These are phyloP conservation scores for Phytopythium delawarense DNA, from an alignment of 352 stramenopile species.

Conservation along the genomic window DNA sequence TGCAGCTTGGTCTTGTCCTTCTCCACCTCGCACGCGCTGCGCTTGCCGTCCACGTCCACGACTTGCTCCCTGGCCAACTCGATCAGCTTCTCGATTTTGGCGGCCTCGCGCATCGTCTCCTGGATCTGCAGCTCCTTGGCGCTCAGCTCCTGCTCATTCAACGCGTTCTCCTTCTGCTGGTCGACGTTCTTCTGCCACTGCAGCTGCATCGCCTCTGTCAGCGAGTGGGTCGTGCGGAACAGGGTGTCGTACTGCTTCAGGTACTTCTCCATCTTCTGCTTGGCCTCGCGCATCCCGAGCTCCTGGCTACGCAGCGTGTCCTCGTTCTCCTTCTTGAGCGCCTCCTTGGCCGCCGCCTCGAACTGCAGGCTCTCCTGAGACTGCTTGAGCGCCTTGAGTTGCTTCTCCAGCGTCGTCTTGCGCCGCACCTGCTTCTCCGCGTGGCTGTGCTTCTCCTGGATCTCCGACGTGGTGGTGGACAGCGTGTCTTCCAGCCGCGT, in stretches of 20 bases:
- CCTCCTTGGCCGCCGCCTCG: conserved; percentile 38
- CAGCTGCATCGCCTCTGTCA: conserved; percentile 75
- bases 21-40: conserved; percentile 51
- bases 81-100: conserved; percentile 74
- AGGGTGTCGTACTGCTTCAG: conserved; percentile 83
- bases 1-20: conserved; percentile 61
- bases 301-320: conserved; percentile 68
- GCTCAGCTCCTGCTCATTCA: conserved; percentile 54
- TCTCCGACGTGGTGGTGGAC: conserved; percentile 31
- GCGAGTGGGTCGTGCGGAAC: conserved; percentile 70
- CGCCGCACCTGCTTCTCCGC: conserved; percentile 58
- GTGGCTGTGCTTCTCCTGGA: conserved; percentile 59
- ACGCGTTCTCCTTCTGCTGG: conserved; percentile 68
- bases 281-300: conserved; percentile 65
- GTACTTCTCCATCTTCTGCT: conserved; percentile 88
- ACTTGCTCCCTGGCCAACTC: conserved; percentile 73
- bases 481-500: conserved; percentile 51
- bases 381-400: conserved; percentile 69
- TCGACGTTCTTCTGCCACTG: conserved; percentile 86
- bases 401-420: conserved; percentile 62
- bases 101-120: conserved; percentile 46
- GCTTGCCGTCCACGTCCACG: conserved; percentile 55
- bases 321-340: conserved; percentile 48
- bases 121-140: conserved; percentile 49
- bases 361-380: conserved; percentile 43